phyloP scores from a whole-genome alignment of 768 basidiomycete genomes.

The Pulveroboletus sp. region DNA sequence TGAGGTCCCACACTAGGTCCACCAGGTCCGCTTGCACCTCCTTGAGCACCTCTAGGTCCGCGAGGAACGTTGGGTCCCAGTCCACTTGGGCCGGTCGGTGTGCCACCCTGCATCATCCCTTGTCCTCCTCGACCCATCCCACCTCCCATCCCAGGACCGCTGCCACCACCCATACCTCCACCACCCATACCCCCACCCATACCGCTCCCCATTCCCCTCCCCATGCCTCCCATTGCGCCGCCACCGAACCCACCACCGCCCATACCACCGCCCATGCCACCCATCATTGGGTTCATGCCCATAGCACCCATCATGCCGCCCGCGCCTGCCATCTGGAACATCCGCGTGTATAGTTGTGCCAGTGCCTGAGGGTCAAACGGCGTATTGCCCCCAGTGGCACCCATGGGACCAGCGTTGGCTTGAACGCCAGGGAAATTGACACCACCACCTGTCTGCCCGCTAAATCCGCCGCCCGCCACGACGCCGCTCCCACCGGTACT shows the following conservation, averaged over 20 bases:
- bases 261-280: slow-evolving; percentile 34
- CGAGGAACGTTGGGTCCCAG: slow-evolving; percentile 62
- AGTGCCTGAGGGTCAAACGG: slow-evolving; percentile 92
- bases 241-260: slow-evolving; percentile 34
- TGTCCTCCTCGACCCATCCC: slow-evolving; percentile 42
- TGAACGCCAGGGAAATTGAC: slow-evolving; percentile 35
- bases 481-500: slow-evolving; percentile 8
- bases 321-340: slow-evolving; percentile 82
- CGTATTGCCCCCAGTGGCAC: slow-evolving; percentile 43
- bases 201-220: slow-evolving; percentile 34
- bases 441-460: slow-evolving; percentile 30
- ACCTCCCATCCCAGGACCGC: slow-evolving; percentile 38
- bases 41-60: slow-evolving; percentile 59
- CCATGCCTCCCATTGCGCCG: slow-evolving; percentile 39
- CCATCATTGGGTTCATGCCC: slow-evolving; percentile 39
- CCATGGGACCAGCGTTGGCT: slow-evolving; percentile 22
- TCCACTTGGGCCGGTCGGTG: slow-evolving; percentile 35
- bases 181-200: slow-evolving; percentile 43
- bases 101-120: slow-evolving; percentile 38
- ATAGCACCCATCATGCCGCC: slow-evolving; percentile 43
- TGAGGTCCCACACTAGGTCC: slow-evolving; percentile 68
- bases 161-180: slow-evolving; percentile 34
- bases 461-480: slow-evolving; percentile 25
- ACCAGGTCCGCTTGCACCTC: slow-evolving; percentile 49
- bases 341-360: slow-evolving; percentile 90